phyloP scores from a whole-genome alignment of 768 basidiomycete species.

The Auricularia sp. region DNA sequence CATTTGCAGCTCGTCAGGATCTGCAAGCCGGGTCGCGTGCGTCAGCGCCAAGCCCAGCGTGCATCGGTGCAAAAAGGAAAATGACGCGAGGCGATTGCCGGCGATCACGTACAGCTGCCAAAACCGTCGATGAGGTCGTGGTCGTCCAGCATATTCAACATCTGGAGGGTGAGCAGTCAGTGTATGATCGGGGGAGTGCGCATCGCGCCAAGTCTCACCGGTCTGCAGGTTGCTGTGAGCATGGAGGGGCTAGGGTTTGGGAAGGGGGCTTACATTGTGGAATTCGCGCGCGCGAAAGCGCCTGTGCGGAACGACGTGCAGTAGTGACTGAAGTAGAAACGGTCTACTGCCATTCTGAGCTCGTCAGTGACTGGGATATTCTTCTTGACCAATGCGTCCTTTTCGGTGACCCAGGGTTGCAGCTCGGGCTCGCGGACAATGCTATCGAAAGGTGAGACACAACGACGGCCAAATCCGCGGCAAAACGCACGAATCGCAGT shows the following conservation, averaged over 20 bases:
- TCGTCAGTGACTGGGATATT: slow-evolving; percentile 53
- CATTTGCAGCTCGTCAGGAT: slow-evolving; percentile 70
- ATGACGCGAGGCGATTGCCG: background rate
- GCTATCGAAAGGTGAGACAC: slow-evolving; percentile 22
- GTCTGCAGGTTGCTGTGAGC: background rate
- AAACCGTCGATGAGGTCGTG: slow-evolving; percentile 60
- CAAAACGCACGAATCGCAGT: slow-evolving; percentile 58
- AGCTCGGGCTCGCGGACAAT: slow-evolving; percentile 81
- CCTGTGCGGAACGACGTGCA: slow-evolving; percentile 78
- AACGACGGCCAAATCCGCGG: background rate
- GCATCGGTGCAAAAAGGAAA: background rate
- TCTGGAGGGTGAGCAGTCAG: background rate
- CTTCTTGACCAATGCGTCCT: slow-evolving; percentile 51
- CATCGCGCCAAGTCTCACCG: background rate
- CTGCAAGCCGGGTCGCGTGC: slow-evolving; percentile 24
- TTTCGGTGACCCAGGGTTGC: slow-evolving; percentile 68
- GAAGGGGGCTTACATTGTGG: slow-evolving; percentile 59
- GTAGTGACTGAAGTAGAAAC: slow-evolving; percentile 88
- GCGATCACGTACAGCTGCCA: slow-evolving; percentile 56
- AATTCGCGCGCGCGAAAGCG: slow-evolving; percentile 84
- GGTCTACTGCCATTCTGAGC: slow-evolving; percentile 66
- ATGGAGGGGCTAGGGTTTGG: background rate
- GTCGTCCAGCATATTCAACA: slow-evolving; percentile 31
- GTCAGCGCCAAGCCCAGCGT: background rate
- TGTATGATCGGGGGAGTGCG: background rate